Evolutionary conservation across 1,284 basidiomycete genomes (phyloP).

Genomic region (Agroathelia rolfsii): DNA sequence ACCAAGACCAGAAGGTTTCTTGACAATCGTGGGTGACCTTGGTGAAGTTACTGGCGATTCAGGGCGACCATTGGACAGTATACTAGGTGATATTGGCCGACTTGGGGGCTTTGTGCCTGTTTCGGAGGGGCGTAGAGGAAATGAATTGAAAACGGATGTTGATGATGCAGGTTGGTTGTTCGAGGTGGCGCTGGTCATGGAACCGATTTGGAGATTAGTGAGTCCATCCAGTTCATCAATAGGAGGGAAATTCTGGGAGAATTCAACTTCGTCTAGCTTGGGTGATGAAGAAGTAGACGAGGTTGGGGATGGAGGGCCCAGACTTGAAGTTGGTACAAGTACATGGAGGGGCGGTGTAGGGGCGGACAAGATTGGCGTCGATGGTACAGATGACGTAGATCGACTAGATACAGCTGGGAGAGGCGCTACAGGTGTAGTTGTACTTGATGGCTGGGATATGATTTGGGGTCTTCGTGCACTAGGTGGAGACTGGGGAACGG

Average conservation of each 20-base stretch:
- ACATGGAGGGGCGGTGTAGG: conserved; percentile 34
- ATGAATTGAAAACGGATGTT: conserved; percentile 17
- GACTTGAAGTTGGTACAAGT: conserved; percentile 53
- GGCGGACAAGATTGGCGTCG: conserved; percentile 22
- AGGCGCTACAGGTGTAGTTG: too few relatives aligned
- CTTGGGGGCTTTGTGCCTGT: conserved; percentile 52
- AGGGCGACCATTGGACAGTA: too few relatives aligned
- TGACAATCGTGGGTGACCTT: too few relatives aligned
- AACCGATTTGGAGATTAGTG: conserved; percentile 35
- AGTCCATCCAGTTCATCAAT: conserved; percentile 66
- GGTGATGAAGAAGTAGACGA: conserved; percentile 48
- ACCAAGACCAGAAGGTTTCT: too few relatives aligned
- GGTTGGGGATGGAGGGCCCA: conserved; percentile 65
- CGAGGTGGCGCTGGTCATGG: conserved; percentile 32
- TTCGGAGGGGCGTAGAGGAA: conserved; percentile 45
- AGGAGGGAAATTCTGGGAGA: conserved; percentile 55
- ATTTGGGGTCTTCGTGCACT: conserved; percentile 19
- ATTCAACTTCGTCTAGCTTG: conserved; percentile 33
- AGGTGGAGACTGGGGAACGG: conserved; percentile 19
- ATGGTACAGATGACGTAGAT: conserved; percentile 13
- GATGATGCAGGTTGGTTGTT: conserved; percentile 18
- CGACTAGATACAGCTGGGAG: too few relatives aligned
- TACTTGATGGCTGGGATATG: too few relatives aligned
- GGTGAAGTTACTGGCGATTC: too few relatives aligned
- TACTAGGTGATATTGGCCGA: conserved; percentile 54